Conservation (phyloP, 1,139 yeast genomes). For the Hanseniaspora uvarum region DNA sequence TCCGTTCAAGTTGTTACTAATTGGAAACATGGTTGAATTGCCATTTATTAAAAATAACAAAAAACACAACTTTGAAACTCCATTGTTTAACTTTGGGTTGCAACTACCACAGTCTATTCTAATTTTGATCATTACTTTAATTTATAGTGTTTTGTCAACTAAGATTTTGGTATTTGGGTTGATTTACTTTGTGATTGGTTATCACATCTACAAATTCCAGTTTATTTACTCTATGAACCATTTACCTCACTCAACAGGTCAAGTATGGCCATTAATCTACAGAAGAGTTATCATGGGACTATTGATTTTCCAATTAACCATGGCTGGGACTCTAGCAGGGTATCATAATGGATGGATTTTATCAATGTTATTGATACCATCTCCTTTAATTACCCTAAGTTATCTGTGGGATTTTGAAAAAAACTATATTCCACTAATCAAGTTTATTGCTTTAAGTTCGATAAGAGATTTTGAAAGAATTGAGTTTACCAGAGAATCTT, state of each 20-base stretch:
- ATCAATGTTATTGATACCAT: constrained; percentile 62
- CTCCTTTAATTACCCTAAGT: constrained; percentile 57
- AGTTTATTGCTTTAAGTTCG: constrained; percentile 75
- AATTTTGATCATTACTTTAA: constrained; percentile 61
- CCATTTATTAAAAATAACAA: constrained; percentile 49
- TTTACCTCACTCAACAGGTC: constrained; percentile 82
- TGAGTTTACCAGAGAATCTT: constrained; percentile 3
- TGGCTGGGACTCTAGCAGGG: constrained; percentile 80
- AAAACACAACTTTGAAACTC: constrained; percentile 62
- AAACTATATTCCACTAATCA: constrained; percentile 67
- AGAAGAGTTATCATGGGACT: constrained; percentile 64
- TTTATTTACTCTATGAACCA: constrained; percentile 70
- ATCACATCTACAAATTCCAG: constrained; percentile 71
- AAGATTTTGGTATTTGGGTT: constrained; percentile 66
- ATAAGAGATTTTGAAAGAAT: constrained; percentile 35
- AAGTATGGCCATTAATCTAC: constrained; percentile 75
- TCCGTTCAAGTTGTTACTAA: constrained; percentile 54
- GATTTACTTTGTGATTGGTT: constrained; percentile 63
- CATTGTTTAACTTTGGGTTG: constrained; percentile 69
- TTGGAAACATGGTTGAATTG: constrained; percentile 57
- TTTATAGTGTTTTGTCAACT: constrained; percentile 69
- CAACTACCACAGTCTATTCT: constrained; percentile 73
- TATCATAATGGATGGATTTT: constrained; percentile 66
- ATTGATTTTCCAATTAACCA: constrained; percentile 69
- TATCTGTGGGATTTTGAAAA: constrained; percentile 74